Evolutionary conservation across 2,329 filamentous ascomycete genomes (phyloP).

Genomic region (Tympanopsis confertula): DNA sequence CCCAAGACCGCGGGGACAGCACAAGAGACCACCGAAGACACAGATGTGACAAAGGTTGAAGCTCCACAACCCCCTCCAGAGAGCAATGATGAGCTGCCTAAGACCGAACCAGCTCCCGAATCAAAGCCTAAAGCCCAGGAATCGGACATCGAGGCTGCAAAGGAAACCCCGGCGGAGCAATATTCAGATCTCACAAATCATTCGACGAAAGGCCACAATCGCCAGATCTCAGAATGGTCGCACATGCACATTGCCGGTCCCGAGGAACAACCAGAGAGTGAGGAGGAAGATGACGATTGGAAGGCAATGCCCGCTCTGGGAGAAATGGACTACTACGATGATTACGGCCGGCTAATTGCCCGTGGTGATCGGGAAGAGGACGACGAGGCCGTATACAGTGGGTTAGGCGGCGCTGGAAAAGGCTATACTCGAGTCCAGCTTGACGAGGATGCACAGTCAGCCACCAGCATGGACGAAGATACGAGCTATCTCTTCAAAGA

Average conservation of each 20-base stretch:
- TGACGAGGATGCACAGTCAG: conserved; percentile 87
- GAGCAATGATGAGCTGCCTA: background rate
- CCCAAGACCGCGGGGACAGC: background rate
- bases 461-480: conserved; percentile 93
- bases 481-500: conserved; percentile 84
- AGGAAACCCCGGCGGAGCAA: too few species aligned
- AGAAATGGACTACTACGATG: conserved; percentile 89
- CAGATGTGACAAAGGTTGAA: background rate
- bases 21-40: background rate
- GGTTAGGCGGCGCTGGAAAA: conserved; percentile 79
- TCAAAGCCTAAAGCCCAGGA: too few species aligned
- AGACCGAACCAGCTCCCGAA: background rate
- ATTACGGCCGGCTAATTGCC: conserved; percentile 78
- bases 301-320: conserved; percentile 90
- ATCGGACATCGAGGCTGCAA: too few species aligned
- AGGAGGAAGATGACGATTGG: conserved; percentile 61
- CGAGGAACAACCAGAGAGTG: conserved; percentile 37
- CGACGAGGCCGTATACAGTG: conserved; percentile 57
- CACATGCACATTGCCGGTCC: conserved; percentile 66
- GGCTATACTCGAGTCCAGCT: conserved; percentile 92
- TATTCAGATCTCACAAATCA: too few species aligned
- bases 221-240: conserved; percentile 76
- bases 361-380: conserved; percentile 62
- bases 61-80: background rate
- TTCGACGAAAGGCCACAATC: too few species aligned